Evolutionary conservation across 805 yeast genomes (phyloP).

Genomic region (Scheffersomyces coipomensis): DNA sequence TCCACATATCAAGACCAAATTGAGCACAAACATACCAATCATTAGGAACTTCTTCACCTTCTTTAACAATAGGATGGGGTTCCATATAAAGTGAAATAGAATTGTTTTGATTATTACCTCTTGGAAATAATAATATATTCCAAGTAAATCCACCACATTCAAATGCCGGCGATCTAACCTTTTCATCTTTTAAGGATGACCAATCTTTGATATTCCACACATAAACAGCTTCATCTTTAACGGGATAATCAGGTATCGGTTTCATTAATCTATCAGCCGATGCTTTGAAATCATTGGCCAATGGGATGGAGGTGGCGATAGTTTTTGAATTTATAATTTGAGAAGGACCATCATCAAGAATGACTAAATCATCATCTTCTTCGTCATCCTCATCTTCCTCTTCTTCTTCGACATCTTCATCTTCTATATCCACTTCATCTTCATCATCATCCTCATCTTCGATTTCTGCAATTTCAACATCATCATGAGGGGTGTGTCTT

Average conservation of each 20-base stretch:
- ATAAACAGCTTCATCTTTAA: slow-evolving; percentile 27
- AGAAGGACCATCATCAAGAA: slow-evolving; percentile 5
- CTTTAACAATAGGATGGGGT: slow-evolving; percentile 51
- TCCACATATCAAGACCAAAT: slow-evolving; percentile 81
- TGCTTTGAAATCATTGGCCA: slow-evolving; percentile 29
- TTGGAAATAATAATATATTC: slow-evolving; percentile 75
- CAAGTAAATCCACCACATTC: slow-evolving; percentile 63
- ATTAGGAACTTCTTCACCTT: slow-evolving; percentile 31
- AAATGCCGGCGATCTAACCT: slow-evolving; percentile 48
- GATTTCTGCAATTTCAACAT: slow-evolving; percentile 11
- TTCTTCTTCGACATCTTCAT: slow-evolving; percentile 16
- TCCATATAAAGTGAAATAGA: slow-evolving; percentile 74
- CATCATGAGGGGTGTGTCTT: slow-evolving; percentile 1
- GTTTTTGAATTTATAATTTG: not conserved
- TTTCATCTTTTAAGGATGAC: slow-evolving; percentile 39
- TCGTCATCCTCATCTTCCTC: slow-evolving; percentile 14
- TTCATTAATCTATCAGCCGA: slow-evolving; percentile 33
- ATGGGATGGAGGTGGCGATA: not conserved
- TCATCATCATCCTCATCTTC: slow-evolving; percentile 11
- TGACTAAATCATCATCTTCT: slow-evolving; percentile 11
- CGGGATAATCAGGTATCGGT: slow-evolving; percentile 39
- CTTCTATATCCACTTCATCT: slow-evolving; percentile 11
- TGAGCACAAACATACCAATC: slow-evolving; percentile 92
- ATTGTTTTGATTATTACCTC: slow-evolving; percentile 59
- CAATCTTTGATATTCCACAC: slow-evolving; percentile 56